Conservation (phyloP, 2,329 filamentous ascomycete species). For the Penicillium sp. region DNA sequence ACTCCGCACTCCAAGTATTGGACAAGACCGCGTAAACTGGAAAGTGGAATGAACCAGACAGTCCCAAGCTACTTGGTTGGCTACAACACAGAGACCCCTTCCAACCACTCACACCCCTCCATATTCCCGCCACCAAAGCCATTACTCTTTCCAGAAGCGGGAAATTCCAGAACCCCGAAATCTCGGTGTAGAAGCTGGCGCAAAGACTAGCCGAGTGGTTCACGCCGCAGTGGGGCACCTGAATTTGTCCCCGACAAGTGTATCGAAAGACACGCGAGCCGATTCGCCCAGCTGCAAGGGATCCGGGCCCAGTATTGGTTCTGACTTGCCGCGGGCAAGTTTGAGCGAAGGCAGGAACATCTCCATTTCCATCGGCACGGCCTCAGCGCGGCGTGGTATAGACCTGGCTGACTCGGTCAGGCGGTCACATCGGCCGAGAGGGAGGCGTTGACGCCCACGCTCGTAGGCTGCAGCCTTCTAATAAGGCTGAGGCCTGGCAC, state of each 20-base stretch:
- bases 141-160: background rate
- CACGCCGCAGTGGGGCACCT: slow-evolving; percentile 10
- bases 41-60: background rate
- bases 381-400: background rate
- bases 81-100: background rate
- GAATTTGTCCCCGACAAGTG: slow-evolving; percentile 8
- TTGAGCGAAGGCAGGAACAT: background rate
- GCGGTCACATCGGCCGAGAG: background rate
- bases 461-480: slow-evolving; percentile 31
- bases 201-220: slow-evolving; percentile 10
- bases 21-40: no score
- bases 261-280: slow-evolving; percentile 3
- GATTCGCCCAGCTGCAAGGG: slow-evolving; percentile 19
- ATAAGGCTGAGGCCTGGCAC: slow-evolving; percentile 31
- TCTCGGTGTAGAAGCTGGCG: slow-evolving; percentile 3
- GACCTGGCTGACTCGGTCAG: background rate
- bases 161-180: background rate
- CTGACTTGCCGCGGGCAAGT: slow-evolving; percentile 13
- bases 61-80: background rate
- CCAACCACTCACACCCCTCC: background rate
- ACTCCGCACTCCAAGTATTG: slow-evolving; percentile 17
- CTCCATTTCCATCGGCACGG: background rate
- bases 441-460: slow-evolving; percentile 12
- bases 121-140: background rate
- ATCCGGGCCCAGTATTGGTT: background rate